Conservation (phyloP, 2,329 filamentous ascomycete genomes). For the Xylariaceae sp. region DNA sequence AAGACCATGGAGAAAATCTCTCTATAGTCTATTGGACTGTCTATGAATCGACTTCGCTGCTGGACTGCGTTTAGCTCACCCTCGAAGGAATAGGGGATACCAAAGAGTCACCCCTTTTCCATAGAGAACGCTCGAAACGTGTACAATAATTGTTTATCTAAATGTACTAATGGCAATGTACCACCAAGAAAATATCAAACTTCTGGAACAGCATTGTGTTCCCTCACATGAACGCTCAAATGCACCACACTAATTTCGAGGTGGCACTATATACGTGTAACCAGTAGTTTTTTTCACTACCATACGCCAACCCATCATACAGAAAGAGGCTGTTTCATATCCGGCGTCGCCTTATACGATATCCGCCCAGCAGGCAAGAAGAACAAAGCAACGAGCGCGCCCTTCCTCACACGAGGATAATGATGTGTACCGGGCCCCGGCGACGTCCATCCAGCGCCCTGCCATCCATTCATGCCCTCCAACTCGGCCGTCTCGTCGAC, state of each 20-base stretch:
- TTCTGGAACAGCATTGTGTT: not conserved
- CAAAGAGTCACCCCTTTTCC: not conserved
- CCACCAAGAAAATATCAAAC: not conserved
- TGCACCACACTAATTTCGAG: not conserved
- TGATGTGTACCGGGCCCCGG: slow-evolving; percentile 63
- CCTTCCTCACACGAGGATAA: slow-evolving; percentile 59
- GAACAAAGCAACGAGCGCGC: slow-evolving; percentile 59
- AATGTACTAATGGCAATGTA: slow-evolving; percentile 7
- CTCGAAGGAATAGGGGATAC: not conserved
- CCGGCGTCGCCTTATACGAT: slow-evolving; percentile 54
- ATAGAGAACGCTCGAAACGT: not conserved
- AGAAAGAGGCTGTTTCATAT: slow-evolving; percentile 48
- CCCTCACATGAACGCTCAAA: not conserved
- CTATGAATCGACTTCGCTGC: too few species aligned
- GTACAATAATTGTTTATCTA: slow-evolving; percentile 15
- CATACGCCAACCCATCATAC: slow-evolving; percentile 9
- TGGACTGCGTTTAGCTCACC: too few species aligned
- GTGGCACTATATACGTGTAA: too few species aligned
- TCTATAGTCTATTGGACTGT: too few species aligned
- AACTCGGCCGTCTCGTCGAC: slow-evolving; percentile 57
- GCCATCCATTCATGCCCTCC: slow-evolving; percentile 63
- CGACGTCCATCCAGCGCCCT: slow-evolving; percentile 62
- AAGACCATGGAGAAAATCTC: too few species aligned
- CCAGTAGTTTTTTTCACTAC: too few species aligned
- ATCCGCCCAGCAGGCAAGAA: slow-evolving; percentile 63